Evolutionary conservation across 768 basidiomycete genomes (phyloP), one percentile per base, ranked within the genome.

Genomic region (Boletus rufocinnamomeus): DNA sequence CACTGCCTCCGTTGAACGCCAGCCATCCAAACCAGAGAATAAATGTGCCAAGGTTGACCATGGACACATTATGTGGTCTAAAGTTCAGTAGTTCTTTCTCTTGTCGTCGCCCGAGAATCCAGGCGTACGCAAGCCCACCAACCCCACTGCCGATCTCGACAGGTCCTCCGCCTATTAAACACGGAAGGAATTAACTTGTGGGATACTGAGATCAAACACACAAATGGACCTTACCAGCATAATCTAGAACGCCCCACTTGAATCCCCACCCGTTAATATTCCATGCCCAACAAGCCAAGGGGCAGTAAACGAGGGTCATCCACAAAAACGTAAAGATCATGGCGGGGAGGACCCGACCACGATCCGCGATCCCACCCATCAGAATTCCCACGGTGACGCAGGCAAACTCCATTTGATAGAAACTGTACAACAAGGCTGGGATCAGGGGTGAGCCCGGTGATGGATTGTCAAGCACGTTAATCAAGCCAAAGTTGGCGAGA

Each of bases 1-100:
- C 89, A 56, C 88, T 90, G 27, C 93, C 93, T 49, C 90, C 93
- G 75, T 95, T 95, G 80, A 94, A 93, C n/a, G 89, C 91, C 56
- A 88, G 75, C 86, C 86, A 92, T 27, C 92, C 91, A 69, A 95
- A 89, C 90, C 89, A 93, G 54, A 93, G 84, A 62, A 94, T 82
- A 64, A 86, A 89, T 10, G 90, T 94, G 62, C 93, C 93, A 55
- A 95, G 81, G 63, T 83, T 83, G 65, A 95, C 89, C 71, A 90
- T 77, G 34, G 89, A 85, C 23, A 93, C 91, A 70, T 93, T 93
- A 74, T 95, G 91, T 9, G 93, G 93, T 59, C 91, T 82, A 77
- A 93, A 95, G 70, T 89, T 89, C 59, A 84, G 69, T 10, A 90
- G 72, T 64, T 91, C 87, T 46, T 81, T 81, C 63, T 89, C 86